phyloP scores from a whole-genome alignment of 768 basidiomycete genomes.

The Boletus tomentosulus region DNA sequence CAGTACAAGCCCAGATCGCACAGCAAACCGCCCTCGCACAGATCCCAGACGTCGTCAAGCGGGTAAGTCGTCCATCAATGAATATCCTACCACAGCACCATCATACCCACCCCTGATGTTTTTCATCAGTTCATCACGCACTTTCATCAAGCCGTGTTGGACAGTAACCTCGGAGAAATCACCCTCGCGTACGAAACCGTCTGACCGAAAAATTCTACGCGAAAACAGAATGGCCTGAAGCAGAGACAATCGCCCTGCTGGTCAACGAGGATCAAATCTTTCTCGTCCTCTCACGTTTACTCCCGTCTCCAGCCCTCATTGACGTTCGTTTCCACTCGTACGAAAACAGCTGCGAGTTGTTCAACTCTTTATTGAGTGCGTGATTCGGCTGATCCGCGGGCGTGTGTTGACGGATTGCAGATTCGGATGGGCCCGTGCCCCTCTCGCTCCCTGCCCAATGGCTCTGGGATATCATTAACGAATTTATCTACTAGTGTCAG shows the following conservation, averaged over 20 bases:
- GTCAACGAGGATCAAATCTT: slow-evolving; percentile 37
- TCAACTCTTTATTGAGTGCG: slow-evolving; percentile 92
- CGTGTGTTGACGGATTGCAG: too few species aligned
- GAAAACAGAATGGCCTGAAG: too few species aligned
- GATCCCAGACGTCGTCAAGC: slow-evolving; percentile 87
- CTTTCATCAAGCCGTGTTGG: too few species aligned
- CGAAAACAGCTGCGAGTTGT: slow-evolving; percentile 97
- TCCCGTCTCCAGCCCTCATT: slow-evolving; percentile 81
- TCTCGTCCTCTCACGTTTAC: slow-evolving; percentile 95
- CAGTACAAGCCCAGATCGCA: slow-evolving; percentile 22
- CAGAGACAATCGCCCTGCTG: too few species aligned
- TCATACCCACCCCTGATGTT: too few species aligned
- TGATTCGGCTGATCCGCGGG: background rate
- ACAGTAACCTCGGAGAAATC: slow-evolving; percentile 81
- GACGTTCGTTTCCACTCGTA: slow-evolving; percentile 96
- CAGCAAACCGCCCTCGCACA: slow-evolving; percentile 68
- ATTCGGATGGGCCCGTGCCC: slow-evolving; percentile 20
- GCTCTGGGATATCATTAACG: slow-evolving; percentile 91
- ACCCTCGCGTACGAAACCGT: slow-evolving; percentile 89
- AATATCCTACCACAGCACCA: too few species aligned
- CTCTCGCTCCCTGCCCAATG: slow-evolving; percentile 95
- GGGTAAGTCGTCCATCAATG: slow-evolving; percentile 50
- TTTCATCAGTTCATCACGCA: too few species aligned
- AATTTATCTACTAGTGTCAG: slow-evolving; percentile 93
- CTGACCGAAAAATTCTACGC: slow-evolving; percentile 46